Percentiles rank a stretch among this genome's conserved stretches.
These are phyloP conservation scores for Fraxinus americana DNA, from an alignment of 257 asterid genomes.

Conservation along the genomic window DNA sequence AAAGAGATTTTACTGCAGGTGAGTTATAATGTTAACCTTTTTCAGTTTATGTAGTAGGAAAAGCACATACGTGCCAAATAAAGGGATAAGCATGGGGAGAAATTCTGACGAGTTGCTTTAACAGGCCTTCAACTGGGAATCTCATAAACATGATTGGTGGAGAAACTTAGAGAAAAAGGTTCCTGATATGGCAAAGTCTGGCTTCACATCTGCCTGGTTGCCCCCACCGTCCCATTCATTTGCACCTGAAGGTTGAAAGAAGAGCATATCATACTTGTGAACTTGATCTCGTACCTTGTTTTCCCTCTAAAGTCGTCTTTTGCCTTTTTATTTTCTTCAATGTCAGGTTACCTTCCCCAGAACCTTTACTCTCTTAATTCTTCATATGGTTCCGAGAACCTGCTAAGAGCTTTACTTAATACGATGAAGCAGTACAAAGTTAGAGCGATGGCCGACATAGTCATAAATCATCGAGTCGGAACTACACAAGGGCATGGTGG, in stretches of 20 bases:
- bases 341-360: slow-evolving; percentile 90
- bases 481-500: slow-evolving; percentile 87
- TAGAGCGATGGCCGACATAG: slow-evolving; percentile 95
- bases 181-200: slow-evolving; percentile 86
- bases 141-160: slow-evolving; percentile 96
- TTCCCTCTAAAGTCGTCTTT: slow-evolving; percentile 10
- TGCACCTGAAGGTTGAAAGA: slow-evolving; percentile 73
- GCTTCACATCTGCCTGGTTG: slow-evolving; percentile 94
- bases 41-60: slow-evolving; percentile 5
- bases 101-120: slow-evolving; percentile 29
- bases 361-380: slow-evolving; percentile 84
- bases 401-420: slow-evolving; percentile 66
- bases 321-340: slow-evolving; percentile 25
- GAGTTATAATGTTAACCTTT: slow-evolving; percentile 22
- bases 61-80: neutral
- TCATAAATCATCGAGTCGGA: slow-evolving; percentile 93
- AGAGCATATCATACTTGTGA: neutral
- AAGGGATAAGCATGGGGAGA: slow-evolving; percentile 7
- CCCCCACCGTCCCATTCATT: slow-evolving; percentile 84
- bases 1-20: slow-evolving; percentile 86
- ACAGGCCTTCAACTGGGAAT: slow-evolving; percentile 98
- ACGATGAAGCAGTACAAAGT: slow-evolving; percentile 86
- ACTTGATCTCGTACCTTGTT: slow-evolving; percentile 1
- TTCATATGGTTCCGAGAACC: slow-evolving; percentile 80
- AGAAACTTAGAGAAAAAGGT: slow-evolving; percentile 70